Percentiles rank a stretch among this genome's conserved stretches.
Evolutionary conservation across 106 monocot species (phyloP).

Genomic region (Dioscorea dumetorum): DNA sequence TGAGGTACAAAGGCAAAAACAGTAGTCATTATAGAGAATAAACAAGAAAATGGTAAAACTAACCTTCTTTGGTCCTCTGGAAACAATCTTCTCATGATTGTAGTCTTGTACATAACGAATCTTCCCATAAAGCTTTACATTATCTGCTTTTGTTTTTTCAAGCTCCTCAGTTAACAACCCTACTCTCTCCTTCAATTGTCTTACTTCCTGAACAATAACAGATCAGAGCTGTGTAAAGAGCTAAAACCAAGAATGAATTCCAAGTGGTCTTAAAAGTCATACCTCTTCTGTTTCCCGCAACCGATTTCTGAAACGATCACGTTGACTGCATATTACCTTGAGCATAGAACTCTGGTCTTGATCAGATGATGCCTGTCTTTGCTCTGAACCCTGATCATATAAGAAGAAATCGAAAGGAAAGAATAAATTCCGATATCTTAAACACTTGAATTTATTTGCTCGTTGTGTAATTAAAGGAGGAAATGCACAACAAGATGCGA

Average conservation of each 20-base stretch:
- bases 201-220: conserved; percentile 56
- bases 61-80: conserved; percentile 95
- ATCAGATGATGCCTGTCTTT: conserved; percentile 54
- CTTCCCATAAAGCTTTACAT: conserved; percentile 95
- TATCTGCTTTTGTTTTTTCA: conserved; percentile 94
- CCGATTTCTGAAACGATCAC: conserved; percentile 83
- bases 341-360: conserved; percentile 99
- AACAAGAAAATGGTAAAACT: neutral
- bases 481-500: too few relatives aligned
- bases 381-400: conserved; percentile 47
- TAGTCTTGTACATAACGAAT: conserved; percentile 98
- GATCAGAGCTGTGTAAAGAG: neutral
- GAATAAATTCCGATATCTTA: too few relatives aligned
- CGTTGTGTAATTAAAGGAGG: too few relatives aligned
- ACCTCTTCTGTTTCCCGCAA: conserved; percentile 96
- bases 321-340: conserved; percentile 96
- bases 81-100: conserved; percentile 86
- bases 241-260: neutral
- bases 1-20: neutral
- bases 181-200: conserved; percentile 83
- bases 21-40: neutral
- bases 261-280: conserved; percentile 7
- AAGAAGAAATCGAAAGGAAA: neutral
- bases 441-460: too few relatives aligned
- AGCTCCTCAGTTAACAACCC: conserved; percentile 62